These are phyloP conservation scores for Sclerotinia spermophila DNA, from an alignment of 2,329 filamentous ascomycete species.

Conservation along the genomic window DNA sequence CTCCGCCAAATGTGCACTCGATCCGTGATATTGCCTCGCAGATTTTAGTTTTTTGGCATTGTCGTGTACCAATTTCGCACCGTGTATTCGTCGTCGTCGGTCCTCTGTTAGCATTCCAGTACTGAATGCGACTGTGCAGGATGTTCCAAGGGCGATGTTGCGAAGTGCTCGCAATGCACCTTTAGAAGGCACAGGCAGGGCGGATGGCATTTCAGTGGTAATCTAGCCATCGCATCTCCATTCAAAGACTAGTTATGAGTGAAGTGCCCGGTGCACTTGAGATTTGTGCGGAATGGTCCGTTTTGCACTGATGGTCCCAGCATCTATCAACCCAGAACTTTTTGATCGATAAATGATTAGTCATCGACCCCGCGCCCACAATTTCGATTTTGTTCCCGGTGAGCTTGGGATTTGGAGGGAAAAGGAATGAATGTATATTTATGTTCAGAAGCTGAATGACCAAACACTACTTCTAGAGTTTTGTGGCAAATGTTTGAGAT, in stretches of 20 bases:
- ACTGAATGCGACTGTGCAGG: constrained; percentile 49
- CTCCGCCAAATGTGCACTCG: constrained; percentile 28
- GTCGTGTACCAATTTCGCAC: constrained; percentile 48
- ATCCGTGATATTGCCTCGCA: constrained; percentile 40
- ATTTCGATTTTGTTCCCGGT: neutral
- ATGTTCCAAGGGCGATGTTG: constrained; percentile 53
- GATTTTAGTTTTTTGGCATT: constrained; percentile 52
- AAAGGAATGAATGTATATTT: neutral
- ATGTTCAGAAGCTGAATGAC: neutral
- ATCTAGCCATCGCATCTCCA: constrained; percentile 27
- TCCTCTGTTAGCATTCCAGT: constrained; percentile 50
- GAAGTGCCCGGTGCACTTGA: neutral
- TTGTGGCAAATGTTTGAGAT: neutral
- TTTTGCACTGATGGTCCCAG: constrained; percentile 1
- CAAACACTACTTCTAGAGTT: neutral
- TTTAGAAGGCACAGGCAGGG: constrained; percentile 51
- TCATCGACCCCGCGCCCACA: constrained; percentile 4
- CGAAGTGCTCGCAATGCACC: constrained; percentile 54
- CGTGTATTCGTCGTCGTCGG: constrained; percentile 51
- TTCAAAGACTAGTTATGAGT: neutral
- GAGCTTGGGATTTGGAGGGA: neutral
- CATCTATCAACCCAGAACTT: neutral
- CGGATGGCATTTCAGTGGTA: constrained; percentile 35
- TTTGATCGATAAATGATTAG: constrained; percentile 9
- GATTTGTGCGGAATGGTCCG: neutral